phyloP scores from a whole-genome alignment of 371 early-diverging fungal species.

The Smittium mucronatum region DNA sequence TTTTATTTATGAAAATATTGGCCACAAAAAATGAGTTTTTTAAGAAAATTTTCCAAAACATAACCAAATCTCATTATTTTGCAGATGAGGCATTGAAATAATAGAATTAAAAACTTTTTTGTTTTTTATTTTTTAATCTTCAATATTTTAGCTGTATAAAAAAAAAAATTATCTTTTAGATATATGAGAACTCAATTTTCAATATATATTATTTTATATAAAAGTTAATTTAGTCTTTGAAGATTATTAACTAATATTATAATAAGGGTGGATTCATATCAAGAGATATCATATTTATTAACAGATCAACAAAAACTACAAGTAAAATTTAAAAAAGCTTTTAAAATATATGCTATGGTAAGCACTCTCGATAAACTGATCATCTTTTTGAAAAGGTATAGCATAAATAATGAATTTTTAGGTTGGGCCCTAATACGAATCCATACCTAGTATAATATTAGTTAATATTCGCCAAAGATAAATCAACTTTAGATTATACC shows the following conservation, averaged over 20 bases:
- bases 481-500: background rate
- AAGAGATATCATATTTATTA: background rate
- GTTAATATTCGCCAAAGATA: background rate
- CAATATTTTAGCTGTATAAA: too few species aligned
- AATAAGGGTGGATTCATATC: background rate
- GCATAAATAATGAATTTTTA: background rate
- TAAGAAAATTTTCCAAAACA: too few species aligned
- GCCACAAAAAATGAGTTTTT: too few species aligned
- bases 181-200: too few species aligned
- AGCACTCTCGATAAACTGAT: background rate
- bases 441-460: background rate
- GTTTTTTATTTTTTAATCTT: too few species aligned
- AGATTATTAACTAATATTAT: background rate
- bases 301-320: background rate
- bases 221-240: background rate
- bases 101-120: too few species aligned
- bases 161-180: too few species aligned
- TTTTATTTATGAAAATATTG: too few species aligned
- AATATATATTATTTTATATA: too few species aligned
- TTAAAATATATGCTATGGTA: background rate
- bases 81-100: too few species aligned
- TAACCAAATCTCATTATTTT: too few species aligned
- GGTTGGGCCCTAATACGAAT: background rate
- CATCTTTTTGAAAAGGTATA: background rate
- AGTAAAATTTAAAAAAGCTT: background rate